Base-by-base conservation (phyloP, 2,329 filamentous ascomycete species). In the Emmonsiellopsis sp. region DNA sequence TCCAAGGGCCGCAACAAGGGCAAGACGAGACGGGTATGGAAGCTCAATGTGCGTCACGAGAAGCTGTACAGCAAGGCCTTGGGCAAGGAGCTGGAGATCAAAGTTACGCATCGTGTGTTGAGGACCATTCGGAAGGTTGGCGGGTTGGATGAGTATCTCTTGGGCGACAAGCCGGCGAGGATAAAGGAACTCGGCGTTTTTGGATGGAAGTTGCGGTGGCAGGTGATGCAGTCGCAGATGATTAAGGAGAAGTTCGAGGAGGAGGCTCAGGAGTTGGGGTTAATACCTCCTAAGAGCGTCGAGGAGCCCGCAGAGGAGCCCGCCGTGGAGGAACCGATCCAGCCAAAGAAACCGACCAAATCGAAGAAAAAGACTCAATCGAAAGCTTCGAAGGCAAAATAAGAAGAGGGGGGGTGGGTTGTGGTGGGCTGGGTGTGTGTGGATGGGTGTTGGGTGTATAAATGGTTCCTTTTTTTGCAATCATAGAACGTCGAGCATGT, bases 131-230 rank as follows among this genome's bases (percentile, higher is more conserved):
- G 89, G 67, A 92, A 90, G 67, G 83, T 86, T 57, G 92, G 92
- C 55, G 90, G 93, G 7, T 77, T 98, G 59, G 93, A 98, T 70
- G 84, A 90, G 65, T 98, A 98, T 73, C 76, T 98, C 45, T 77
- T 95, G 42, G 90, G 89, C 61, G 80, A 83, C 67, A 93, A 89
- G 73, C 76, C 85, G 13, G 79, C 78, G 41, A 81, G 93, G 58
- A 79, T 97, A 65, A 87, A 85, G 74, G 89, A 95, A 70, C 76
- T 98, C 54, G 93, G 93, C 5, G 83, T 92, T 51, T 86, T 86
- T 59, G 93, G 93, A 6, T 98, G 93, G 93, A 82, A 85, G 62
- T 74, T 98, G 64, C 78, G 93, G 59, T 96, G 90, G 87, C 81
- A 87, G 57, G 76, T 98, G 57, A 89, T 96, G 85, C 88, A 92